These are phyloP conservation scores for Atkinsonella hypoxylon DNA, from an alignment of 2,329 filamentous ascomycete species.

Conservation along the genomic window DNA sequence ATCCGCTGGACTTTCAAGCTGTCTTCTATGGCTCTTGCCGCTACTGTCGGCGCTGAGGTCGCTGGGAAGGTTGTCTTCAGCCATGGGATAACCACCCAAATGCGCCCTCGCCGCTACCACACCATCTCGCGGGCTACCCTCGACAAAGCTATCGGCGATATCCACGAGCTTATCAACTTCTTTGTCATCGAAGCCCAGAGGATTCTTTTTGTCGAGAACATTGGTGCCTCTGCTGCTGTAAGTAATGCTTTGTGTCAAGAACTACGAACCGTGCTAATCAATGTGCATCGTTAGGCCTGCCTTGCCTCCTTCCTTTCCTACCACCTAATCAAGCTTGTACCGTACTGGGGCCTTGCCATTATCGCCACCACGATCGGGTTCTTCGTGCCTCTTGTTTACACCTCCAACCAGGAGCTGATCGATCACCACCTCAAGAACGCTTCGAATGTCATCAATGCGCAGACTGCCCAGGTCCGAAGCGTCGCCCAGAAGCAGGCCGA, in stretches of 20 bases:
- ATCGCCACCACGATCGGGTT: constrained; percentile 48
- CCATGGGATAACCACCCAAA: constrained; percentile 50
- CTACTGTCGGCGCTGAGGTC: constrained; percentile 49
- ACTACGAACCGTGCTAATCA: constrained; percentile 1
- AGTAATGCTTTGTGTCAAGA: constrained; percentile 20
- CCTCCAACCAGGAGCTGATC: constrained; percentile 57
- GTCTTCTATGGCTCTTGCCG: constrained; percentile 48
- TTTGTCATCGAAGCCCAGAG: constrained; percentile 59
- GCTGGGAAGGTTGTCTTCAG: constrained; percentile 49
- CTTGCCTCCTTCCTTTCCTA: constrained; percentile 52
- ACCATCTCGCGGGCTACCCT: constrained; percentile 51
- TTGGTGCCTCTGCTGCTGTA: constrained; percentile 47
- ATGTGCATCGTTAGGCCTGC: constrained; percentile 34
- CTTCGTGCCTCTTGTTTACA: constrained; percentile 51
- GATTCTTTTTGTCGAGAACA: constrained; percentile 56
- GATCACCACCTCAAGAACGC: constrained; percentile 49
- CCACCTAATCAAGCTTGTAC: constrained; percentile 56
- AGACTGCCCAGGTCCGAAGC: constrained; percentile 50
- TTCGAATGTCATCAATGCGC: constrained; percentile 45
- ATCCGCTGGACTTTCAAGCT: constrained; percentile 54
- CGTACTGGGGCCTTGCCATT: constrained; percentile 56
- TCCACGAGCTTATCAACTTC: constrained; percentile 60
- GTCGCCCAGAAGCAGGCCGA: constrained; percentile 53
- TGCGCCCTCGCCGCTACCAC: constrained; percentile 57
- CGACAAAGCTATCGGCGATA: constrained; percentile 48